Evolutionary conservation across 2,329 filamentous ascomycete genomes (phyloP).

Genomic region (Pyrenophora teres): DNA sequence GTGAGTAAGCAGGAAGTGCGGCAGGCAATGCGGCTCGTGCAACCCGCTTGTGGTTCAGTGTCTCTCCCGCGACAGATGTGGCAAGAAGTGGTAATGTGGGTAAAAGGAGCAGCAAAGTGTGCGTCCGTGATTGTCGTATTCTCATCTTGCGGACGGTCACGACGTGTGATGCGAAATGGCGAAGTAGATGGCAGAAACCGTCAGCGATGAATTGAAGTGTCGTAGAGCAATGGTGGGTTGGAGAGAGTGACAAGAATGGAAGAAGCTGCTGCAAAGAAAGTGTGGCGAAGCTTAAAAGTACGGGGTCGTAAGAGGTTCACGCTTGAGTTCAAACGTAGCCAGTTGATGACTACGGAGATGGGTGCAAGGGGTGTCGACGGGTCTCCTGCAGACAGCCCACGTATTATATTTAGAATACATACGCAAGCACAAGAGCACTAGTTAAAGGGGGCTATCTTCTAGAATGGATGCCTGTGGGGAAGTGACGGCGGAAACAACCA

Average conservation of each 20-base stretch:
- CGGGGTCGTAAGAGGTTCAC: conserved; percentile 9
- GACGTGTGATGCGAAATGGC: conserved; percentile 13
- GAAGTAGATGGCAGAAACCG: neutral
- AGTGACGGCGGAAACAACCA: conserved; percentile 1
- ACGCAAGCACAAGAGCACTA: conserved; percentile 16
- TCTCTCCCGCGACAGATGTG: conserved; percentile 49
- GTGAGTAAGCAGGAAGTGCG: conserved; percentile 26
- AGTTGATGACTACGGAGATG: conserved; percentile 25
- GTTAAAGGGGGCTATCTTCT: conserved; percentile 21
- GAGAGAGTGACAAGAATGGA: conserved; percentile 20
- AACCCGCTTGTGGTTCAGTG: conserved; percentile 28
- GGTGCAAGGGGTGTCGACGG: conserved; percentile 30
- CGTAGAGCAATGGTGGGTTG: neutral
- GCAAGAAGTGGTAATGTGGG: conserved; percentile 65
- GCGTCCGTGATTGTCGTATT: conserved; percentile 59
- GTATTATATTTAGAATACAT: conserved; percentile 21
- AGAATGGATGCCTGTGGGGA: conserved; percentile 9
- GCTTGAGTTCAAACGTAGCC: conserved; percentile 18
- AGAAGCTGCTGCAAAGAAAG: conserved; percentile 4
- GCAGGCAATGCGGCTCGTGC: conserved; percentile 33
- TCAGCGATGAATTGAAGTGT: conserved; percentile 4
- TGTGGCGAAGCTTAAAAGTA: conserved; percentile 6
- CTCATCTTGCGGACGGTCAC: conserved; percentile 58
- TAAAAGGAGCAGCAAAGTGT: conserved; percentile 58
- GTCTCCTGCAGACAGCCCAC: conserved; percentile 22